phyloP scores from a whole-genome alignment of 306 rosid species.

The Cicer bijugum region DNA sequence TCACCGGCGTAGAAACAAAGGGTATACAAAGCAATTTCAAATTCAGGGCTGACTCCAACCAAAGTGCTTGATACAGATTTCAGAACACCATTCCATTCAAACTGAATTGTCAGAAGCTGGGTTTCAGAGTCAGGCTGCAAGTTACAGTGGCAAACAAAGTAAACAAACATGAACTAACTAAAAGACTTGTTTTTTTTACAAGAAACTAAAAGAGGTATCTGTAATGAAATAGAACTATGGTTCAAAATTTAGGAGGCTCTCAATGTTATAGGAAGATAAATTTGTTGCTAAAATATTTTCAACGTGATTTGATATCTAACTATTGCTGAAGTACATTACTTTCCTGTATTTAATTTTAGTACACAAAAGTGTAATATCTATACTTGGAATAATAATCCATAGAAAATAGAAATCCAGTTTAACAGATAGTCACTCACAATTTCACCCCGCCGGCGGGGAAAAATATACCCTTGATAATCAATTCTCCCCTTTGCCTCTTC shows the following conservation, averaged over 20 bases:
- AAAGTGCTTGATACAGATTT: slow-evolving; percentile 91
- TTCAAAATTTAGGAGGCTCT: slow-evolving; percentile 3
- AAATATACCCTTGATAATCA: slow-evolving; percentile 95
- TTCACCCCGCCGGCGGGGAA: slow-evolving; percentile 78
- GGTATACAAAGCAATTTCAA: slow-evolving; percentile 87
- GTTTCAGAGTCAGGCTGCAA: slow-evolving; percentile 95
- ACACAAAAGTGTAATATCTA: slow-evolving; percentile 1
- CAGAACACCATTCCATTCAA: slow-evolving; percentile 92
- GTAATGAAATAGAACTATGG: slow-evolving; percentile 28
- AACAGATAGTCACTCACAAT: slow-evolving; percentile 61
- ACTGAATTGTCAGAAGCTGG: slow-evolving; percentile 87
- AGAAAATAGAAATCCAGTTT: slow-evolving; percentile 9
- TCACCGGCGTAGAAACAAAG: slow-evolving; percentile 76
- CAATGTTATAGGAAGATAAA: slow-evolving; percentile 7
- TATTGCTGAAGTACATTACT: slow-evolving; percentile 9
- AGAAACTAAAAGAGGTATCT: slow-evolving; percentile 1
- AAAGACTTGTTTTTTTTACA: background rate
- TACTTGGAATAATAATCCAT: background rate
- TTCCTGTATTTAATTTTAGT: slow-evolving; percentile 6
- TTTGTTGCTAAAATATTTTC: slow-evolving; percentile 2
- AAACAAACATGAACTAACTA: background rate
- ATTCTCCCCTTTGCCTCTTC: slow-evolving; percentile 88
- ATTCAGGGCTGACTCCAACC: slow-evolving; percentile 98
- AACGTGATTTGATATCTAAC: slow-evolving; percentile 17
- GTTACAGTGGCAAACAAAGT: slow-evolving; percentile 24